Conservation (phyloP, 2,329 filamentous ascomycete genomes). For the Balansia obtecta region DNA sequence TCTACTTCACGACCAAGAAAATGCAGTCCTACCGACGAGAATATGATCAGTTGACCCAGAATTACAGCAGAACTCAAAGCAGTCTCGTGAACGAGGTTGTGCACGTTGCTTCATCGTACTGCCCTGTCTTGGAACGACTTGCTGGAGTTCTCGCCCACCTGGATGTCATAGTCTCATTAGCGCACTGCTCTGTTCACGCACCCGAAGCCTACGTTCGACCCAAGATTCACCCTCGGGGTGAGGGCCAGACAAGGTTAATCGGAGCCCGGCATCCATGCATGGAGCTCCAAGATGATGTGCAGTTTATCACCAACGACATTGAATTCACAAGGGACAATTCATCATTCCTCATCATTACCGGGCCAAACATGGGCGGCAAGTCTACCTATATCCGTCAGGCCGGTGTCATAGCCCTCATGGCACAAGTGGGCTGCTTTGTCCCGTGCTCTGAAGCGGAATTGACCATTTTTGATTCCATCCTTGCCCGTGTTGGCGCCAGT, state of each 20-base stretch:
- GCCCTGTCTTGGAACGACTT: constrained; percentile 79
- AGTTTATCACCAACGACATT: constrained; percentile 97
- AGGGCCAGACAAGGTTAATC: constrained; percentile 77
- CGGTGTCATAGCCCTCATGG: constrained; percentile 93
- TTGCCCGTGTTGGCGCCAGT: constrained; percentile 87
- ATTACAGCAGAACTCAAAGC: constrained; percentile 88
- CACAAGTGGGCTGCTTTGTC: constrained; percentile 92
- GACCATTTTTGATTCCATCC: constrained; percentile 92
- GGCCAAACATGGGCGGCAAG: constrained; percentile 98
- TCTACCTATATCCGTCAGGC: constrained; percentile 97
- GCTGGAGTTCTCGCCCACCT: constrained; percentile 78
- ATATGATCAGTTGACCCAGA: constrained; percentile 85
- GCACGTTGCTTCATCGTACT: constrained; percentile 84
- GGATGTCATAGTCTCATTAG: constrained; percentile 88
- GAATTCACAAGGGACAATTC: constrained; percentile 64
- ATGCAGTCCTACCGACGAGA: constrained; percentile 75
- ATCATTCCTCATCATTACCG: constrained; percentile 92
- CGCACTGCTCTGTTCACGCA: constrained; percentile 85
- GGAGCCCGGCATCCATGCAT: constrained; percentile 95
- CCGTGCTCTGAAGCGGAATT: constrained; percentile 83
- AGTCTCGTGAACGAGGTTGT: constrained; percentile 90
- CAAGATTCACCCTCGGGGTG: constrained; percentile 77
- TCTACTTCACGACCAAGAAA: constrained; percentile 86
- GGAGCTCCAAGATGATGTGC: constrained; percentile 97
- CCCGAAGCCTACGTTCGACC: constrained; percentile 85